Conservation (phyloP, 352 stramenopile species). For the Pythium phragmiticola region DNA sequence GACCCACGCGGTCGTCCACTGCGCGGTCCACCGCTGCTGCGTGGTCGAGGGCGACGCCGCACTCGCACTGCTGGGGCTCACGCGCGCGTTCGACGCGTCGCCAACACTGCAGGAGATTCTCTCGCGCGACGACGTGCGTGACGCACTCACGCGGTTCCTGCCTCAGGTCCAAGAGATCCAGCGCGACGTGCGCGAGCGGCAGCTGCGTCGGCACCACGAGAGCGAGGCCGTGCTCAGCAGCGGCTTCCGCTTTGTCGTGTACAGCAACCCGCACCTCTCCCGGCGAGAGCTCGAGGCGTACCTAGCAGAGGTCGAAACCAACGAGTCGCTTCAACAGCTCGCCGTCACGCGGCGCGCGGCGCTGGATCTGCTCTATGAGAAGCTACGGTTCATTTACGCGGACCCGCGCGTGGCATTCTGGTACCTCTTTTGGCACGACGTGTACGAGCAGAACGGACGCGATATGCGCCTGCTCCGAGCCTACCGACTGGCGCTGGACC, state of each 20-base stretch:
- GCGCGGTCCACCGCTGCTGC: not conserved
- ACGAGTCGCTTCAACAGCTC: constrained; percentile 24
- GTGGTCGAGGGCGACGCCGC: not conserved
- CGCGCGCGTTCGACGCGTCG: not conserved
- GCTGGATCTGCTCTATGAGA: constrained; percentile 36
- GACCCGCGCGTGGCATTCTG: constrained; percentile 35
- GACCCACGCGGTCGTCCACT: not conserved
- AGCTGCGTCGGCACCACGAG: constrained; percentile 16
- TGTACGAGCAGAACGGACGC: constrained; percentile 33
- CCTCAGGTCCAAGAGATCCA: not conserved
- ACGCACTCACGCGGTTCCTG: not conserved
- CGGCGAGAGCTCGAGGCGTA: constrained; percentile 29
- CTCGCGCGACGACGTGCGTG: not conserved
- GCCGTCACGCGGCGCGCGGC: constrained; percentile 18
- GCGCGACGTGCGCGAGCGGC: constrained; percentile 3
- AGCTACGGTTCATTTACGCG: constrained; percentile 29
- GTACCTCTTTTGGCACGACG: constrained; percentile 50
- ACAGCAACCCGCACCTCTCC: constrained; percentile 35
- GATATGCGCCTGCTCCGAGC: constrained; percentile 26
- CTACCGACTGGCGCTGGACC: constrained; percentile 6
- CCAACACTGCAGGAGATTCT: constrained; percentile 1
- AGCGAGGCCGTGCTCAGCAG: constrained; percentile 32
- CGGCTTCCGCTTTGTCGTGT: constrained; percentile 49
- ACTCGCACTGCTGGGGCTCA: not conserved
- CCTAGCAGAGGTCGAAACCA: constrained; percentile 30